These are phyloP conservation scores for Rhodotorula babjevae DNA, from an alignment of 768 basidiomycete genomes.

Conservation along the genomic window DNA sequence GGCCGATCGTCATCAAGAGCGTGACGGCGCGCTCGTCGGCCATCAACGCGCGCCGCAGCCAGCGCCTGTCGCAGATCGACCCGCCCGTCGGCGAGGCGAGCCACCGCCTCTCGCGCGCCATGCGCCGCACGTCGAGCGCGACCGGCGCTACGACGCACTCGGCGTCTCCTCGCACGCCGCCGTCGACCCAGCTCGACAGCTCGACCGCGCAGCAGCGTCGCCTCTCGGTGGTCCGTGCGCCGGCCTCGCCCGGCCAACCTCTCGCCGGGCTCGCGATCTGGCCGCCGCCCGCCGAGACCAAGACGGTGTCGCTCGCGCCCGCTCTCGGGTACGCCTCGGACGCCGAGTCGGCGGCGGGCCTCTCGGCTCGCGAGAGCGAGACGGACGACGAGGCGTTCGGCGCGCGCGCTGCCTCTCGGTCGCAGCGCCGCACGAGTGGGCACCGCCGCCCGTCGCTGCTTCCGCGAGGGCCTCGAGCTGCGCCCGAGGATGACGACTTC, in stretches of 20 bases:
- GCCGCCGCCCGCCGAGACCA: conserved; percentile 17
- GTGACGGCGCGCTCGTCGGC: conserved; percentile 13
- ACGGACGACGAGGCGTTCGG: neutral
- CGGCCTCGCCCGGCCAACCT: neutral
- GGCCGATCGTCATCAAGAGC: conserved; percentile 11
- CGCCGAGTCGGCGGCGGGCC: neutral
- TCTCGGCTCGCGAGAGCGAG: neutral
- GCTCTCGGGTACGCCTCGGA: neutral
- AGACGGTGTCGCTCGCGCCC: conserved; percentile 5
- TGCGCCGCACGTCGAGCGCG: neutral
- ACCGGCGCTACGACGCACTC: no score
- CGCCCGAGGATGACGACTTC: conserved; percentile 8
- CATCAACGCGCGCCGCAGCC: conserved; percentile 1
- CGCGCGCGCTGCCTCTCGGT: neutral
- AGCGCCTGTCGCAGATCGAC: conserved; percentile 18
- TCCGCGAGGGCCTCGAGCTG: conserved; percentile 17
- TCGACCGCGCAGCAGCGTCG: neutral
- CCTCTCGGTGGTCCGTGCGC: neutral
- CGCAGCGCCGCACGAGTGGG: neutral
- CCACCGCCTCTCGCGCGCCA: neutral
- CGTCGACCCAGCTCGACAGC: neutral
- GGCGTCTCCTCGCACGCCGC: neutral
- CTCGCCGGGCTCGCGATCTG: neutral
- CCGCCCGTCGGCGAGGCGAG: neutral
- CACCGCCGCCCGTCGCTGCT: neutral